Evolutionary conservation across 164 flowering plant genomes (phyloP).

Genomic region (Nymphaea thermarum): DNA sequence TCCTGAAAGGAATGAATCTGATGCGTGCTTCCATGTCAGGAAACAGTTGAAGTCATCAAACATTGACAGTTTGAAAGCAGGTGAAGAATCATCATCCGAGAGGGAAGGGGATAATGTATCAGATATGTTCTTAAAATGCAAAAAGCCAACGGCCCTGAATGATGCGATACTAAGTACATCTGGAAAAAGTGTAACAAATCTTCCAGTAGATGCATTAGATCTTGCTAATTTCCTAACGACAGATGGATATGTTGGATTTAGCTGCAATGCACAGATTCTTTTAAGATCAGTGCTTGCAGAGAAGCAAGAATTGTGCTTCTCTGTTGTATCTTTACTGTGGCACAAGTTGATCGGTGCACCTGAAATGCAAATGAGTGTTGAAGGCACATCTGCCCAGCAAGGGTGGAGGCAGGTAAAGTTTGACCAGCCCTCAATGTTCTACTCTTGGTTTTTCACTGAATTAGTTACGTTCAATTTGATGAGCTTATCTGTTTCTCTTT

Average conservation of each 20-base stretch:
- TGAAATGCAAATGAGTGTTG: conserved; percentile 75
- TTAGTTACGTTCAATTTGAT: too few species aligned
- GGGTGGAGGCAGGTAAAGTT: conserved; percentile 90
- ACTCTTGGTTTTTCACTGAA: too few species aligned
- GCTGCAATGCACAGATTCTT: conserved; percentile 60
- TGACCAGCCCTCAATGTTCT: too few species aligned
- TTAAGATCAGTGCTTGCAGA: conserved; percentile 70
- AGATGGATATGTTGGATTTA: conserved; percentile 83
- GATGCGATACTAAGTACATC: conserved; percentile 23
- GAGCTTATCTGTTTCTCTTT: too few species aligned
- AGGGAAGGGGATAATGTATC: conserved; percentile 12
- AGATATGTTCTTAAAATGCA: conserved; percentile 17
- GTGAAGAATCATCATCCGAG: conserved; percentile 13
- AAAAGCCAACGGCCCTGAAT: conserved; percentile 22
- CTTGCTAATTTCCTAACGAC: conserved; percentile 83
- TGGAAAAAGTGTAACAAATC: conserved; percentile 42
- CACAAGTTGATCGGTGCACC: conserved; percentile 81
- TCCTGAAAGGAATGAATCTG: conserved; percentile 35
- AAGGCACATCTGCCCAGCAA: conserved; percentile 96
- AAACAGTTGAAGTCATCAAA: conserved; percentile 18
- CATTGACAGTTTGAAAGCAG: conserved; percentile 21
- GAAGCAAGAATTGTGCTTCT: conserved; percentile 79
- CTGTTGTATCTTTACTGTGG: conserved; percentile 94
- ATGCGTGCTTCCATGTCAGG: conserved; percentile 20
- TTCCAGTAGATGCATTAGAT: conserved; percentile 79